These are phyloP conservation scores for Elongisporangium undulatum DNA, from an alignment of 352 stramenopile genomes.

Conservation along the genomic window DNA sequence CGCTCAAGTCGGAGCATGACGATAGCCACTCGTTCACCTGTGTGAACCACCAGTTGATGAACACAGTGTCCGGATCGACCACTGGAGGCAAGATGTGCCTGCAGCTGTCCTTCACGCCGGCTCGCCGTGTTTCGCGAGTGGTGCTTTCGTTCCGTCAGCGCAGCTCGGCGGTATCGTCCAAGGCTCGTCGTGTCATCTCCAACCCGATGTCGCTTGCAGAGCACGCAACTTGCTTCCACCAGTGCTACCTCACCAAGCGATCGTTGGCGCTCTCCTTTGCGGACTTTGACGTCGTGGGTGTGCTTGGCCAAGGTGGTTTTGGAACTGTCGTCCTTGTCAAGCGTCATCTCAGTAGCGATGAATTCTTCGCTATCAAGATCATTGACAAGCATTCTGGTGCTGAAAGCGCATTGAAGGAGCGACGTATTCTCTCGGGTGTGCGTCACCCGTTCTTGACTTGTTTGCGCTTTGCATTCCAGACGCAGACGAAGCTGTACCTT, in stretches of 20 bases:
- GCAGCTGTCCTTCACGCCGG: constrained; percentile 80
- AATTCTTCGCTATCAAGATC: constrained; percentile 88
- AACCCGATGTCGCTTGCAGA: constrained; percentile 78
- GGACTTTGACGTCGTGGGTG: constrained; percentile 81
- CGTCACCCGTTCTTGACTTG: constrained; percentile 79
- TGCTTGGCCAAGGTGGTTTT: constrained; percentile 77
- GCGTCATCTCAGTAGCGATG: constrained; percentile 64
- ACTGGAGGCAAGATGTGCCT: constrained; percentile 71
- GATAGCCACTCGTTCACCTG: constrained; percentile 69
- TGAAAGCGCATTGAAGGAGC: constrained; percentile 71
- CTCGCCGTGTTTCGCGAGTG: constrained; percentile 75
- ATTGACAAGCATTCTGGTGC: constrained; percentile 81
- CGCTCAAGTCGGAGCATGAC: constrained; percentile 62
- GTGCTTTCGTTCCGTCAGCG: constrained; percentile 82
- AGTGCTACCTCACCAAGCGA: constrained; percentile 79
- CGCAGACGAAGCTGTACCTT: constrained; percentile 75
- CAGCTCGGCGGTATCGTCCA: constrained; percentile 26
- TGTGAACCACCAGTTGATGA: constrained; percentile 51
- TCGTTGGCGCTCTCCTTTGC: constrained; percentile 80
- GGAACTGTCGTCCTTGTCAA: constrained; percentile 81
- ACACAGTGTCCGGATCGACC: constrained; percentile 74
- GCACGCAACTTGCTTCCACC: constrained; percentile 75
- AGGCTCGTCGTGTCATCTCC: constrained; percentile 45
- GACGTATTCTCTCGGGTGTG: constrained; percentile 69
- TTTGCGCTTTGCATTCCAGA: constrained; percentile 85